Percentiles rank a stretch among this genome's conserved stretches.
Conservation (phyloP, 1,284 basidiomycete genomes). For the Fistulina hepatica region DNA sequence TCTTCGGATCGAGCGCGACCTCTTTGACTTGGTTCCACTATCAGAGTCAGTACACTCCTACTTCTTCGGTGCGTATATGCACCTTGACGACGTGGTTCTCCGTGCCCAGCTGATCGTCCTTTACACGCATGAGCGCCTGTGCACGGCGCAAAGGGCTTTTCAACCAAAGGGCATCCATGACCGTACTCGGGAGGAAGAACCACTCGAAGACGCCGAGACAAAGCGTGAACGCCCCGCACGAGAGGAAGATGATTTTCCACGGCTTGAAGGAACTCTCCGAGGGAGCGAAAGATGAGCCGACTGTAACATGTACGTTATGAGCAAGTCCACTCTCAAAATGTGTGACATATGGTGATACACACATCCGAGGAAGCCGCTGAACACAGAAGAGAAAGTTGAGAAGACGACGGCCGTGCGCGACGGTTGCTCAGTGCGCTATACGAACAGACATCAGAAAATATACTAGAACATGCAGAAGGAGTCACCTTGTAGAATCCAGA, state of each 20-base stretch:
- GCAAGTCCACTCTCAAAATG: background rate
- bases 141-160: constrained; percentile 50
- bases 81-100: constrained; percentile 52
- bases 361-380: constrained; percentile 60
- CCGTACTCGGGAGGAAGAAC: constrained; percentile 56
- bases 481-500: constrained; percentile 64
- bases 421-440: background rate
- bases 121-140: constrained; percentile 55
- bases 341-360: constrained; percentile 23
- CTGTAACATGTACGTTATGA: background rate
- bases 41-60: too few species aligned
- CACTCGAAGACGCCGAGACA: constrained; percentile 46
- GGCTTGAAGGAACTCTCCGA: constrained; percentile 36
- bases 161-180: constrained; percentile 42
- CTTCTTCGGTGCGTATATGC: too few species aligned
- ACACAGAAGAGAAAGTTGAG: constrained; percentile 51
- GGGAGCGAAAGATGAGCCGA: constrained; percentile 48
- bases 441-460: constrained; percentile 58
- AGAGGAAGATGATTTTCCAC: constrained; percentile 53
- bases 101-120: constrained; percentile 55
- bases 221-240: constrained; percentile 52
- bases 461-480: constrained; percentile 47
- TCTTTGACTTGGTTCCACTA: constrained; percentile 48
- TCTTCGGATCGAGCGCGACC: constrained; percentile 47
- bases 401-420: constrained; percentile 2